Conservation (phyloP, 108 stramenopile species). For the Cylindrotheca fusiformis region DNA sequence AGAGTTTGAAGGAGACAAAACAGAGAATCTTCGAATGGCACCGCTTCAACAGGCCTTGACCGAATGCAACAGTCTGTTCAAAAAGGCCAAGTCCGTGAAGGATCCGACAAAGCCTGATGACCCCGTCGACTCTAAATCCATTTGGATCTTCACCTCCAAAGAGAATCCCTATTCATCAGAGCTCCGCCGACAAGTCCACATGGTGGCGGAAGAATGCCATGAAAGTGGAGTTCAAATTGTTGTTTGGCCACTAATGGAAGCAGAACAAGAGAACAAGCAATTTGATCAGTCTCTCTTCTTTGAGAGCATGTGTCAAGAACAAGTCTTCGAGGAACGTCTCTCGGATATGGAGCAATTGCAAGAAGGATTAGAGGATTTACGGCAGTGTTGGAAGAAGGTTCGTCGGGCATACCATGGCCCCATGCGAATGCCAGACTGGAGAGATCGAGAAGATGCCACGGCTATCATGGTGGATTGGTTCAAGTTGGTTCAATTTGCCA, state of each 20-base stretch:
- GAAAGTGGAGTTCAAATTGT: constrained; percentile 54
- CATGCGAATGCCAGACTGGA: constrained; percentile 59
- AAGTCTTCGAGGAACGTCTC: constrained; percentile 9
- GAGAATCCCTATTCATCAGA: constrained; percentile 46
- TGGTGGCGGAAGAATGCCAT: constrained; percentile 44
- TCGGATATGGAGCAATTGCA: constrained; percentile 6
- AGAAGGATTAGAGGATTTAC: constrained; percentile 14
- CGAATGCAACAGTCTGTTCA: constrained; percentile 48
- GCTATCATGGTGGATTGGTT: constrained; percentile 73
- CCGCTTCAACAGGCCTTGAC: constrained; percentile 37
- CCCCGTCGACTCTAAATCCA: constrained; percentile 45
- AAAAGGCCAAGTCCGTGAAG: constrained; percentile 42
- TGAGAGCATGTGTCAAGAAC: constrained; percentile 4
- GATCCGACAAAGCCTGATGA: constrained; percentile 32
- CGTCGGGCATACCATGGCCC: constrained; percentile 46
- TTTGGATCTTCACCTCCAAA: constrained; percentile 80
- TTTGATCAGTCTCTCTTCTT: constrained; percentile 22
- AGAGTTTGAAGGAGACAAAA: constrained; percentile 45
- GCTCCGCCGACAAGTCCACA: constrained; percentile 32
- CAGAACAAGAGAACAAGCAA: neutral
- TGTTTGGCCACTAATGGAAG: constrained; percentile 37
- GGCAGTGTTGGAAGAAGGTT: constrained; percentile 16
- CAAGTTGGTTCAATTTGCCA: constrained; percentile 44
- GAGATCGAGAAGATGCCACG: constrained; percentile 17
- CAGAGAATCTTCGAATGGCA: constrained; percentile 1